phyloP scores from a whole-genome alignment of 129 eudicot genomes.

The Ambrosia trifida region DNA sequence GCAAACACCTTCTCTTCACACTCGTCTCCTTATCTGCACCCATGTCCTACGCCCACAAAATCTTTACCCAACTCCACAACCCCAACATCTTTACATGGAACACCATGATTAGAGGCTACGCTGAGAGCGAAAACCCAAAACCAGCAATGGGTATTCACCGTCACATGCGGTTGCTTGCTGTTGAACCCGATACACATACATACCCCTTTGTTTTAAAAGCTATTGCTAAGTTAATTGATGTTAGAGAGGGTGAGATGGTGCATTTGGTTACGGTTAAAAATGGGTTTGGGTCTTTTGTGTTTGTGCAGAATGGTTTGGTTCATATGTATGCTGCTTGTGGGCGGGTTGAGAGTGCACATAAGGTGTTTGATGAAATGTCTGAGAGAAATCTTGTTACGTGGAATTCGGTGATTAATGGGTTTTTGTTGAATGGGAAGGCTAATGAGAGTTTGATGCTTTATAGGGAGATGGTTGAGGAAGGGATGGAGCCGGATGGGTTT shows the following conservation, averaged over 20 bases:
- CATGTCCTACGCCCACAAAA: constrained; percentile 59
- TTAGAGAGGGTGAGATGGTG: constrained; percentile 71
- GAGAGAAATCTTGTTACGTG: constrained; percentile 79
- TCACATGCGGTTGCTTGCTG: constrained; percentile 39
- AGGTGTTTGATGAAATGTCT: constrained; percentile 70
- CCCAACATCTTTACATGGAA: constrained; percentile 84
- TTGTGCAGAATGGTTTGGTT: constrained; percentile 72
- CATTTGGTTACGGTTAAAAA: constrained; percentile 52
- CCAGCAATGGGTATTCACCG: constrained; percentile 55
- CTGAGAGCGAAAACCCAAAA: constrained; percentile 61
- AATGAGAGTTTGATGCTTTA: constrained; percentile 58
- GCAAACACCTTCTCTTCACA: constrained; percentile 68
- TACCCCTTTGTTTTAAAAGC: constrained; percentile 85
- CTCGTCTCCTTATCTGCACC: constrained; percentile 61
- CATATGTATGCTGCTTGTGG: constrained; percentile 77
- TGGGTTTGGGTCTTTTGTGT: constrained; percentile 60
- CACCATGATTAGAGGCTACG: constrained; percentile 86
- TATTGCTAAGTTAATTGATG: constrained; percentile 50
- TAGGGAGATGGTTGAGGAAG: constrained; percentile 57
- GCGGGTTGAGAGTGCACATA: constrained; percentile 64
- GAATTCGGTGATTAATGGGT: constrained; percentile 86
- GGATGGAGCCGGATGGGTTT: constrained; percentile 84
- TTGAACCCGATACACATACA: constrained; percentile 75
- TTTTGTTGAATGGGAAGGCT: constrained; percentile 67
- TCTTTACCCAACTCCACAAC: constrained; percentile 49